A percentile compares a stretch with the other conserved stretches of the same genome.
Conservation (phyloP, 495 filamentous ascomycete species). For the Xylaria grammica region DNA sequence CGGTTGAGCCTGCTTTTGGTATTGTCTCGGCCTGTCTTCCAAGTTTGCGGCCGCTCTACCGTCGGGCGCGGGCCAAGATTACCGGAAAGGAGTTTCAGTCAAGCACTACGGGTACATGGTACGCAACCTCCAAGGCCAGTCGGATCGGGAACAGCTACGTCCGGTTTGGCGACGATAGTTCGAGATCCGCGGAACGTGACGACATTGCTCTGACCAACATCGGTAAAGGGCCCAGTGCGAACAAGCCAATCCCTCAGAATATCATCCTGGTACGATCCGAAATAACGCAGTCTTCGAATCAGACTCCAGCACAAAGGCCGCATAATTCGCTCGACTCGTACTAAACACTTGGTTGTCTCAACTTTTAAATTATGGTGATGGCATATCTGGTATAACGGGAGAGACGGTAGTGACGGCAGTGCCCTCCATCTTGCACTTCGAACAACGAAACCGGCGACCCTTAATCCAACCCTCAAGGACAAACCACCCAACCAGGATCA, state of each 20-base stretch:
- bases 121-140: slow-evolving; percentile 21
- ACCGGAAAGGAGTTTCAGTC: slow-evolving; percentile 15
- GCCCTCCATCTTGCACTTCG: not conserved
- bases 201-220: slow-evolving; percentile 28
- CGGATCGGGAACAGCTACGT: slow-evolving; percentile 28
- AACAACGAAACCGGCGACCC: not conserved
- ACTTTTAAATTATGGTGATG: not conserved
- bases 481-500: not conserved
- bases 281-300: slow-evolving; percentile 23
- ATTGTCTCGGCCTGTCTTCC: slow-evolving; percentile 52
- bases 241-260: slow-evolving; percentile 26
- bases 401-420: not conserved
- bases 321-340: slow-evolving; percentile 11
- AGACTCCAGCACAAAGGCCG: not conserved
- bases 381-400: not conserved
- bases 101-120: slow-evolving; percentile 29
- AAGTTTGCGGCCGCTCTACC: slow-evolving; percentile 44
- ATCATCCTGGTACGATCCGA: slow-evolving; percentile 30
- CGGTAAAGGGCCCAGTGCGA: slow-evolving; percentile 18
- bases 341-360: not conserved
- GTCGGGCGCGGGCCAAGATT: slow-evolving; percentile 27
- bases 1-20: slow-evolving; percentile 48
- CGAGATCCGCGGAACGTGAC: slow-evolving; percentile 18
- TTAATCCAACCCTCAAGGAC: not conserved
- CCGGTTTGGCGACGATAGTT: slow-evolving; percentile 25